A percentile compares a stretch with the other conserved stretches of the same genome.
phyloP scores from a whole-genome alignment of 306 rosid genomes.

The Lathyrus tuberosus region DNA sequence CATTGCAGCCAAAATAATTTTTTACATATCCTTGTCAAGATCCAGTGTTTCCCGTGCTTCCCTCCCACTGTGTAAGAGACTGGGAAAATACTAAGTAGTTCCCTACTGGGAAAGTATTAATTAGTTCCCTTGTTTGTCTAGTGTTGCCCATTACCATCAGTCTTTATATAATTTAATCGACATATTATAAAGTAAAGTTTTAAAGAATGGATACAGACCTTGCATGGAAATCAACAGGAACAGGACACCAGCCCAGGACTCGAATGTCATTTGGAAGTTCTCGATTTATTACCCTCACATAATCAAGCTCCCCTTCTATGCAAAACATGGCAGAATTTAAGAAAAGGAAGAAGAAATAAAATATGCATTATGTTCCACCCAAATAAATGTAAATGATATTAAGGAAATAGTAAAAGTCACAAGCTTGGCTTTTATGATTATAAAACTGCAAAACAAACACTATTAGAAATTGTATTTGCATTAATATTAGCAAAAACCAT shows the following conservation, averaged over 20 bases:
- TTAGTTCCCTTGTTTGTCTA: constrained; percentile 6
- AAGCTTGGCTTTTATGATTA: constrained; percentile 11
- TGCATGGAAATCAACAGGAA: constrained; percentile 83
- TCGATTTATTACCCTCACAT: constrained; percentile 86
- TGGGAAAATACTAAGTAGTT: neutral
- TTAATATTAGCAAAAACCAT: constrained; percentile 22
- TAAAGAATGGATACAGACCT: constrained; percentile 62
- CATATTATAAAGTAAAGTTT: constrained; percentile 34
- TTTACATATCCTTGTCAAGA: constrained; percentile 11
- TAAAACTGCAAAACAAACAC: constrained; percentile 4
- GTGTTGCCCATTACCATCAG: constrained; percentile 27
- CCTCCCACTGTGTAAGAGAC: constrained; percentile 9
- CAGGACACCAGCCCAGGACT: constrained; percentile 85
- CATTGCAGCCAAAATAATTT: constrained; percentile 24
- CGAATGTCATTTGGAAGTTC: constrained; percentile 85
- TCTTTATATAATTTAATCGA: constrained; percentile 25
- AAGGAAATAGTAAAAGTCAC: constrained; percentile 23
- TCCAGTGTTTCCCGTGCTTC: constrained; percentile 23
- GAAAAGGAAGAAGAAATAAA: constrained; percentile 26
- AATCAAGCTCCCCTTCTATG: constrained; percentile 82
- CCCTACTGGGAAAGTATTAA: neutral
- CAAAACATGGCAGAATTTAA: constrained; percentile 25
- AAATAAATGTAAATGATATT: neutral
- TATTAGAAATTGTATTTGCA: constrained; percentile 24
- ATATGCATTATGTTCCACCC: constrained; percentile 3